Conservation (phyloP, 106 monocot genomes). For the Dioscorea dumetorum region DNA sequence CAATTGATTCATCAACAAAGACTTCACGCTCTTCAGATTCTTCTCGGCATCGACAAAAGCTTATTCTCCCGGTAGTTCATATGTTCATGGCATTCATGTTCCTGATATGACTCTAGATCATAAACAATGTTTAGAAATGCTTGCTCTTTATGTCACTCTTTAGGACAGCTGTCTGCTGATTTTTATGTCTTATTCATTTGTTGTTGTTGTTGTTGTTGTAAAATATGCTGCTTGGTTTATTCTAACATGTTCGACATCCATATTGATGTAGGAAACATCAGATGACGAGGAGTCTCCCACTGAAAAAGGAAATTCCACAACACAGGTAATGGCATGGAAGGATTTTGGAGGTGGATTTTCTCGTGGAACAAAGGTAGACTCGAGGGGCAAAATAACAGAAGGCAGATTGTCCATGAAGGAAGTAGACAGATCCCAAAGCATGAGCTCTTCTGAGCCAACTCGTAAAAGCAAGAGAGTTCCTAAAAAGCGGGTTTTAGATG, state of each 20-base stretch:
- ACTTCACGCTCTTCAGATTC: conserved; percentile 29
- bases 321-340: conserved; percentile 19
- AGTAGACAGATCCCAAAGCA: neutral
- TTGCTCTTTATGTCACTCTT: neutral
- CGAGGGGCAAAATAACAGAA: conserved; percentile 6
- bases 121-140: neutral
- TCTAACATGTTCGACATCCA: neutral
- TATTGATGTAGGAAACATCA: conserved; percentile 19
- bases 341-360: conserved; percentile 15
- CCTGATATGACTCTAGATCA: neutral
- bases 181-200: neutral
- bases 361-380: conserved; percentile 12
- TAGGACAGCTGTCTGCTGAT: neutral
- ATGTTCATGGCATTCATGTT: neutral
- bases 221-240: neutral
- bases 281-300: conserved; percentile 22
- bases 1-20: conserved; percentile 18
- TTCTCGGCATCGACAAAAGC: conserved; percentile 30
- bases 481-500: conserved; percentile 48
- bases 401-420: conserved; percentile 2
- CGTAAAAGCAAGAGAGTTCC: conserved; percentile 60
- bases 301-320: conserved; percentile 9
- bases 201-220: neutral
- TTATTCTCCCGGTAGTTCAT: conserved; percentile 31
- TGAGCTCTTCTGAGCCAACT: conserved; percentile 24